Percentiles rank a stretch among this genome's conserved stretches.
Evolutionary conservation across 1,284 basidiomycete genomes (phyloP).

Genomic region (Mycosarcoma mackinlayi): DNA sequence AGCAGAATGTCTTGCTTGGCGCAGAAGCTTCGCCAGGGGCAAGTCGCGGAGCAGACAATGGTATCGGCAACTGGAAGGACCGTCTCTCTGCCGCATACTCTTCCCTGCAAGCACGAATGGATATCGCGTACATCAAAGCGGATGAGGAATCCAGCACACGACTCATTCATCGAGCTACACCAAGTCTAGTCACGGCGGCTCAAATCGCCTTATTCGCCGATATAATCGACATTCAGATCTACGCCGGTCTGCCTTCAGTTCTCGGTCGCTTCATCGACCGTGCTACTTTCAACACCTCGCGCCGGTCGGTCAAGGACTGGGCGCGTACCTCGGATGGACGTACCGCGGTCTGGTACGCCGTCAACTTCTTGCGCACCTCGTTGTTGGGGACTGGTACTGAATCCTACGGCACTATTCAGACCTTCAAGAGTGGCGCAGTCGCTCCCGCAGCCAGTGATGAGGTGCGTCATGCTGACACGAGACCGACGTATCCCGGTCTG

Average conservation of each 20-base stretch:
- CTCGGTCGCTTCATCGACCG: slow-evolving; percentile 58
- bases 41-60: slow-evolving; percentile 22
- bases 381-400: slow-evolving; percentile 37
- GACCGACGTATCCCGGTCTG: slow-evolving; percentile 8
- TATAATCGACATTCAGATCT: slow-evolving; percentile 58
- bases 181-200: slow-evolving; percentile 49
- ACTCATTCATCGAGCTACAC: slow-evolving; percentile 46
- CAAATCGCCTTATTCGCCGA: slow-evolving; percentile 55
- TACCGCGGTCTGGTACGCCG: slow-evolving; percentile 51
- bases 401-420: slow-evolving; percentile 40
- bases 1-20: slow-evolving; percentile 53
- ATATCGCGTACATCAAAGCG: slow-evolving; percentile 49
- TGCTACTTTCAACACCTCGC: slow-evolving; percentile 48
- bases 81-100: slow-evolving; percentile 48
- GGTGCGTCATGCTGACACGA: background rate
- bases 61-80: slow-evolving; percentile 48
- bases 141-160: slow-evolving; percentile 49
- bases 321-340: slow-evolving; percentile 45
- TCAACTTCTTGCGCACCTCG: slow-evolving; percentile 48
- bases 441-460: slow-evolving; percentile 16
- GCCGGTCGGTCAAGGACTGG: slow-evolving; percentile 52
- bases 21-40: slow-evolving; percentile 42
- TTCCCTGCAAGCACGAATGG: slow-evolving; percentile 48
- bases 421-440: slow-evolving; percentile 10
- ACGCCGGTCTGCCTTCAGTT: slow-evolving; percentile 53